Evolutionary conservation across 257 asterid species (phyloP), one percentile per base, ranked within the genome.

Genomic region (Paulownia fortunei): DNA sequence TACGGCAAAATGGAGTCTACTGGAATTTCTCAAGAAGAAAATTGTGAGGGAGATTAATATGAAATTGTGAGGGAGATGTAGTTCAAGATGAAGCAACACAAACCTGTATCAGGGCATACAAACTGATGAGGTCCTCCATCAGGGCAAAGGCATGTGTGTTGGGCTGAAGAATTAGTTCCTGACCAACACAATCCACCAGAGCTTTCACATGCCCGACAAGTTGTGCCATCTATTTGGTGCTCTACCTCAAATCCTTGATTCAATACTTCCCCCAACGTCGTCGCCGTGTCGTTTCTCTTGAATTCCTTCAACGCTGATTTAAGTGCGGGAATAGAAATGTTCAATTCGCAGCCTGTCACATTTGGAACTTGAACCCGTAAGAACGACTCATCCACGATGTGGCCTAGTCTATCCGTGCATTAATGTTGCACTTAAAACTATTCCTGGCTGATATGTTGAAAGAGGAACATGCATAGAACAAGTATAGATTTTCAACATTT

Each of bases 161-260:
- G n/a, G n/a, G n/a, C n/a, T n/a, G 37, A 34, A 9, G 37, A 4
- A 42, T 66, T 66, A 7, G 56, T 23, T 37, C 10, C n/a, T 16
- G 56, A 41, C 72, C 55, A 10, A 12, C 71, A 65, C 32, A 65
- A 10, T 3, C 52, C 71, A 23, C 52, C 54, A 10, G 52, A 65
- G 0, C 13, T 36, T 3, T n/a, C 32, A 37, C 71, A 65, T 54
- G 52, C 18, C 6, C 6, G 54, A 18, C 52, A 65, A 7, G 47
- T n/a, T 3, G 30, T 4, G 7, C 51, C 71, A 16, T 65, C 9
- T 54, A 42, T 68, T 3, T 8, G 2, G 42, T 44, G 44, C 39
- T 42, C 41, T 15, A 68, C 73, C 42, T 44, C 73, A 47, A 68
- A 68, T 16, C 73, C 73, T 24, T 24, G 10, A 13, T 6, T 46